Conservation (phyloP, 1,139 yeast species). For the Nakaseomyces nivariensis region DNA sequence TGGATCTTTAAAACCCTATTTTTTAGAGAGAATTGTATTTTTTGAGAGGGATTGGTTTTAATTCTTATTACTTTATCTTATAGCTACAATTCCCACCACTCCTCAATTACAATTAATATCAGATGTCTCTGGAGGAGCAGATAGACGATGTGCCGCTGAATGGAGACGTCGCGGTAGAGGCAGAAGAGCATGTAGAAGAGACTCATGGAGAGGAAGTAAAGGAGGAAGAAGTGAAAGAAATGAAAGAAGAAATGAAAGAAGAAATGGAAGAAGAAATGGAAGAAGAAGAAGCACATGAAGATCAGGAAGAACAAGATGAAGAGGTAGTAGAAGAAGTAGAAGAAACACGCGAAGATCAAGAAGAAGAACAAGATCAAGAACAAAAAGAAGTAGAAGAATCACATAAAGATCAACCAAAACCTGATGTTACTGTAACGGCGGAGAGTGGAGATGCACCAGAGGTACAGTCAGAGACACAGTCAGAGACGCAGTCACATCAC, state of each 20-base stretch:
- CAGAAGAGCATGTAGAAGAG: slow-evolving; percentile 1
- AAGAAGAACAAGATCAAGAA: neutral
- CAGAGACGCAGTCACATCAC: neutral
- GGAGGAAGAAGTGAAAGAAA: too few species aligned
- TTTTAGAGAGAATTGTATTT: too few species aligned
- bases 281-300: slow-evolving; percentile 2
- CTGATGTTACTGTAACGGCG: neutral
- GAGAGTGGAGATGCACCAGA: neutral
- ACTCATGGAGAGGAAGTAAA: slow-evolving; percentile 3
- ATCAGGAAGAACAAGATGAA: neutral
- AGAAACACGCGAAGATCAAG: too few species aligned
- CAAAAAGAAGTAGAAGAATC: neutral
- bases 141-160: slow-evolving; percentile 1
- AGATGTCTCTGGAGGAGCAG: neutral
- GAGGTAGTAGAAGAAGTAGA: too few species aligned
- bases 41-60: too few species aligned
- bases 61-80: too few species aligned
- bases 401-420: neutral
- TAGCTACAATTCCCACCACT: too few species aligned
- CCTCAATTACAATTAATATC: too few species aligned
- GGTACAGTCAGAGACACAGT: neutral
- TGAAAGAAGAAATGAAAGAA: too few species aligned
- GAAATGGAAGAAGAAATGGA: slow-evolving; percentile 3
- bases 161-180: neutral
- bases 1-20: too few species aligned